Evolutionary conservation across 2,329 filamentous ascomycete species (phyloP).

Genomic region (Colletotrichum tropicale): DNA sequence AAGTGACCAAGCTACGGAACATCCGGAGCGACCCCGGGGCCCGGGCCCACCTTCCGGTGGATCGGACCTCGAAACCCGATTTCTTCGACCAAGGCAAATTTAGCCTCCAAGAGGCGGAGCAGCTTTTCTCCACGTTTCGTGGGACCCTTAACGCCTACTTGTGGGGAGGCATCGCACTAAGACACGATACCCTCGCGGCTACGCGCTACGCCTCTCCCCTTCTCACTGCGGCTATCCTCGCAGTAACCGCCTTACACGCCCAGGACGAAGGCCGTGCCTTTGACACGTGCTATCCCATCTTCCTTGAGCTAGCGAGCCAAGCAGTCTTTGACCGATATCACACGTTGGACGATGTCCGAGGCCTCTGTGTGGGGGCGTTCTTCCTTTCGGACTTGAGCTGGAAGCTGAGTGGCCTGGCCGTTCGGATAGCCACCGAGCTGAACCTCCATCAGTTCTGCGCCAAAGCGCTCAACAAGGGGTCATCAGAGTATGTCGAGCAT

Average conservation of each 20-base stretch:
- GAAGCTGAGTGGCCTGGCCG: constrained; percentile 65
- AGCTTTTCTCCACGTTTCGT: constrained; percentile 30
- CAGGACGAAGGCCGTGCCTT: constrained; percentile 49
- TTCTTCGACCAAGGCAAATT: constrained; percentile 33
- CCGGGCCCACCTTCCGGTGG: constrained; percentile 10
- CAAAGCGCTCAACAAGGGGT: constrained; percentile 47
- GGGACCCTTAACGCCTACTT: constrained; percentile 35
- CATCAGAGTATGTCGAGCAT: constrained; percentile 54
- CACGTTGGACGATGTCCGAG: constrained; percentile 62
- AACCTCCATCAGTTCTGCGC: constrained; percentile 59
- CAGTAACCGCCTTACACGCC: constrained; percentile 33
- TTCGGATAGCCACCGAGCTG: constrained; percentile 62
- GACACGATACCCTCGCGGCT: constrained; percentile 30
- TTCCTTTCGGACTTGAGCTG: constrained; percentile 62
- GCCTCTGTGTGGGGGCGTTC: constrained; percentile 66
- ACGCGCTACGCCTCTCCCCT: constrained; percentile 32
- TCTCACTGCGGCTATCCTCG: constrained; percentile 34
- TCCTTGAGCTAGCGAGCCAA: constrained; percentile 59
- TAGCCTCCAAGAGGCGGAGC: constrained; percentile 28
- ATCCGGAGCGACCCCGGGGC: constrained; percentile 33
- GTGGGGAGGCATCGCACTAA: constrained; percentile 34
- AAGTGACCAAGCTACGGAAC: constrained; percentile 35
- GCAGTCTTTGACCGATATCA: constrained; percentile 60
- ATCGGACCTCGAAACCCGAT: constrained; percentile 24
- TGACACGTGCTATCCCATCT: constrained; percentile 61